These are phyloP conservation scores for Rachicladosporium sp. DNA, from an alignment of 2,329 filamentous ascomycete species.

Conservation along the genomic window DNA sequence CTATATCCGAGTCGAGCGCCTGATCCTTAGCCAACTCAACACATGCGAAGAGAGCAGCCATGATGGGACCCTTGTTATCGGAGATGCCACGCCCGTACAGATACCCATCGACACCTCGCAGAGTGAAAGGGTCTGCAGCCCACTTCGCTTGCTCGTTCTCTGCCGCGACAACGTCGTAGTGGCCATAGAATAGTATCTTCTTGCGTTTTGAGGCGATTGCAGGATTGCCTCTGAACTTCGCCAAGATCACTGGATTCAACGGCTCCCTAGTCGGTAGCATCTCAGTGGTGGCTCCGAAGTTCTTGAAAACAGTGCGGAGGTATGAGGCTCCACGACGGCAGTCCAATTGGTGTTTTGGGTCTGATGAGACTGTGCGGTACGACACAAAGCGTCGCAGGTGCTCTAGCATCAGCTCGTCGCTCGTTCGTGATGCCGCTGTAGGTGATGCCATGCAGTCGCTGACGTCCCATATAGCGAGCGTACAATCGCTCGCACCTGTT, in stretches of 20 bases:
- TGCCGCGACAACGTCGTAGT: conserved; percentile 93
- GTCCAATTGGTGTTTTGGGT: conserved; percentile 75
- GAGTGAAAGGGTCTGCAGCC: conserved; percentile 71
- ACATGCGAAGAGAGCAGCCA: conserved; percentile 87
- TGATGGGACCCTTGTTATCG: conserved; percentile 93
- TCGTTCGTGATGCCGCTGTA: conserved; percentile 37
- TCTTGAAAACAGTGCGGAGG: conserved; percentile 79
- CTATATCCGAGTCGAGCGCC: conserved; percentile 69
- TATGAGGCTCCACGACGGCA: conserved; percentile 88
- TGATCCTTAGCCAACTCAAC: conserved; percentile 81
- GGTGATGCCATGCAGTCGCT: conserved; percentile 40
- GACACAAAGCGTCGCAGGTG: conserved; percentile 73
- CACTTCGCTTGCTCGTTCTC: conserved; percentile 73
- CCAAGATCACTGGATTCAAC: conserved; percentile 88
- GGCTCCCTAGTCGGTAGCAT: conserved; percentile 69
- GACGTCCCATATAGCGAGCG: conserved; percentile 79
- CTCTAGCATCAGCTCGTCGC: conserved; percentile 50
- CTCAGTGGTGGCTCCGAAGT: conserved; percentile 77
- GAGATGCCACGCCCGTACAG: conserved; percentile 92
- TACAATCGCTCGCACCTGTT: conserved; percentile 86
- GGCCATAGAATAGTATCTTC: conserved; percentile 90
- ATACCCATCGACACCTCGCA: conserved; percentile 82
- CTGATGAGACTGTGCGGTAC: conserved; percentile 82
- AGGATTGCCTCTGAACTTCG: conserved; percentile 69
- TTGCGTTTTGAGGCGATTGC: conserved; percentile 56